A percentile compares a stretch with the other conserved stretches of the same genome.
phyloP scores from a whole-genome alignment of 257 asterid species.

The Verbascum thapsus region DNA sequence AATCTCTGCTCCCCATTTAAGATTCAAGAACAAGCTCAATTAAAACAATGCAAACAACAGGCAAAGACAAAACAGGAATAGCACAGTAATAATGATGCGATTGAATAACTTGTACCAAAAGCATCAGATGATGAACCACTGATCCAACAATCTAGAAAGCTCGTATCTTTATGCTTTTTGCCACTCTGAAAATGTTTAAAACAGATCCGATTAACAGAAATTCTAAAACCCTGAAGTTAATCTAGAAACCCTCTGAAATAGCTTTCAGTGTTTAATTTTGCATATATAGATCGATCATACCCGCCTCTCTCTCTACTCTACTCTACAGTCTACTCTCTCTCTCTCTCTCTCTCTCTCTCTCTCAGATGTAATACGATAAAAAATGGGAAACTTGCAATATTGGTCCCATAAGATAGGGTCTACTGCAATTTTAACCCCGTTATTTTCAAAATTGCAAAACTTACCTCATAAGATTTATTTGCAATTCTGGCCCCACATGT shows the following conservation, averaged over 20 bases:
- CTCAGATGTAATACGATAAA: constrained; percentile 7
- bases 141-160: constrained; percentile 31
- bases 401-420: no score
- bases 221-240: constrained; percentile 31
- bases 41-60: constrained; percentile 22
- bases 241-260: neutral
- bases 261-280: neutral
- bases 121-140: constrained; percentile 33
- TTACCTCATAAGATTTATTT: no score
- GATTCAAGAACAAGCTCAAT: constrained; percentile 18
- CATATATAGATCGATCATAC: neutral
- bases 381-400: no score
- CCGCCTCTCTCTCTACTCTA: neutral
- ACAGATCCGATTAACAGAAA: constrained; percentile 22
- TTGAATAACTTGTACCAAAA: constrained; percentile 39
- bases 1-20: neutral
- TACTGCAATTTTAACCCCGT: no score
- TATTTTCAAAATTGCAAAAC: no score
- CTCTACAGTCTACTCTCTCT: no score
- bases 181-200: constrained; percentile 25
- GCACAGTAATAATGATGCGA: neutral
- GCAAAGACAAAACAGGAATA: neutral
- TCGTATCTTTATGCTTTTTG: constrained; percentile 23
- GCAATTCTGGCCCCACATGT: no score
- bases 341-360: constrained; percentile 2